These are phyloP conservation scores for Micractinium conductrix DNA, from an alignment of 139 green algal species.

Conservation along the genomic window DNA sequence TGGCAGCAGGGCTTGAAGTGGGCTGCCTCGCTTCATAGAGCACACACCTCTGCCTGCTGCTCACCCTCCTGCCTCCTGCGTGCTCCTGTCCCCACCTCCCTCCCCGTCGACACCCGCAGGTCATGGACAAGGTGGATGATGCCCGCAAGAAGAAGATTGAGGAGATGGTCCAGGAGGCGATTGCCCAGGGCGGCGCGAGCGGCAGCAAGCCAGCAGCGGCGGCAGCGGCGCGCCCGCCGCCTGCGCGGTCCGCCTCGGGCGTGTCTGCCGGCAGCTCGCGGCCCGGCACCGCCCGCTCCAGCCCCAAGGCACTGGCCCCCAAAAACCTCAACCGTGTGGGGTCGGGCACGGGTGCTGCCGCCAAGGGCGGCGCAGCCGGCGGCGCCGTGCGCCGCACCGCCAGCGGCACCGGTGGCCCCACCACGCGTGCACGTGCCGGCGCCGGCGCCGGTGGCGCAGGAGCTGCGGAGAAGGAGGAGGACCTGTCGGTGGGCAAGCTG, in stretches of 20 bases:
- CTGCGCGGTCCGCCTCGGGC: neutral
- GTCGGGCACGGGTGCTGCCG: neutral
- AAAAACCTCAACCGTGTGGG: constrained; percentile 11
- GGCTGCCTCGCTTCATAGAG: neutral
- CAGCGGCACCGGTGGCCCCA: neutral
- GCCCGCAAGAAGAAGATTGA: constrained; percentile 80
- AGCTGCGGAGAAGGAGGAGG: constrained; percentile 29
- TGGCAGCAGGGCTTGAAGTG: neutral
- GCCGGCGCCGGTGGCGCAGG: neutral
- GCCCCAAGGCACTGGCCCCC: constrained; percentile 26
- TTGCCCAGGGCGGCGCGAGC: constrained; percentile 1
- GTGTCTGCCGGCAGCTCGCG: neutral
- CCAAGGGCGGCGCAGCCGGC: neutral
- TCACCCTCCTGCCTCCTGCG: neutral
- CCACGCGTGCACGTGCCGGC: neutral
- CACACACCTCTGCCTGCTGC: neutral
- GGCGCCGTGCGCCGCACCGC: neutral
- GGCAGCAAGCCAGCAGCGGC: neutral
- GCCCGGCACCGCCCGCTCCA: constrained; percentile 5
- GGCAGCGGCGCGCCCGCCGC: neutral
- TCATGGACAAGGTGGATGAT: constrained; percentile 75
- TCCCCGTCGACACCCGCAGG: too few species aligned
- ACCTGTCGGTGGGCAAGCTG: constrained; percentile 17
- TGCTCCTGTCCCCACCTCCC: neutral
- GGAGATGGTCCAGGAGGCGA: constrained; percentile 67